Base-by-base conservation (phyloP, 129 eudicot genomes). In the Arctium lappa region DNA sequence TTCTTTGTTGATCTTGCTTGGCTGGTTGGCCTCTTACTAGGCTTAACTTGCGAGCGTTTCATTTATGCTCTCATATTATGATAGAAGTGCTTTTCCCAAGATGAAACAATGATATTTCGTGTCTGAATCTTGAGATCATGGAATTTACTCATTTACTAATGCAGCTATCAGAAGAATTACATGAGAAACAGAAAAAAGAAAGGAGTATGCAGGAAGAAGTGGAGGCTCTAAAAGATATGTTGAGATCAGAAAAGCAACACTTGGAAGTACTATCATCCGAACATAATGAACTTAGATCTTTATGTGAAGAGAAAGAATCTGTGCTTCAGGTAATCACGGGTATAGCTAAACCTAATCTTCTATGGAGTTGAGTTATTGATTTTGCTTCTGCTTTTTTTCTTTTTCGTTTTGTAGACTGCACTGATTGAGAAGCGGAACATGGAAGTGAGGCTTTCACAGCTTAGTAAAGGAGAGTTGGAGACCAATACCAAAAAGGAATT, bases 101-200 rank as follows among this genome's bases (percentile, higher is more conserved):
- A 62, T 8, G 11, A 65, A 65, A 65, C 33, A 22, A 13, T 65
- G 71, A 30, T 65, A 65, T 27, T 27, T 73, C 33, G 27, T 10
- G 75, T 39, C 32, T 62, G 36, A 74, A 63, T 74, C 9, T 75
- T 13, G 76, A 68, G 16, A 48, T 50, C 1, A 2, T 33, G 34
- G 72, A 27, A 68, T 16, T 80, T 60, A 11, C 69, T 65, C 2
- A 12, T 71, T 82, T 53, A 72, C 40, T 86, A 74, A 82, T 78
- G 72, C 72, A 96, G 99, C 82, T 93, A 86, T 79, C 87, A 76
- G 98, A 86, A 74, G 95, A 89, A 63, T 81, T 96, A 48, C 90
- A 82, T 1, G 97, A 93, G 83, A 91, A 89, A 79, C 88, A 91
- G 56, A 89, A 88, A 65, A 88, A 88, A 46, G 95, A 90, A 86